Conservation (phyloP, 139 green algal genomes). For the Tetradesmus lagerheimii region DNA sequence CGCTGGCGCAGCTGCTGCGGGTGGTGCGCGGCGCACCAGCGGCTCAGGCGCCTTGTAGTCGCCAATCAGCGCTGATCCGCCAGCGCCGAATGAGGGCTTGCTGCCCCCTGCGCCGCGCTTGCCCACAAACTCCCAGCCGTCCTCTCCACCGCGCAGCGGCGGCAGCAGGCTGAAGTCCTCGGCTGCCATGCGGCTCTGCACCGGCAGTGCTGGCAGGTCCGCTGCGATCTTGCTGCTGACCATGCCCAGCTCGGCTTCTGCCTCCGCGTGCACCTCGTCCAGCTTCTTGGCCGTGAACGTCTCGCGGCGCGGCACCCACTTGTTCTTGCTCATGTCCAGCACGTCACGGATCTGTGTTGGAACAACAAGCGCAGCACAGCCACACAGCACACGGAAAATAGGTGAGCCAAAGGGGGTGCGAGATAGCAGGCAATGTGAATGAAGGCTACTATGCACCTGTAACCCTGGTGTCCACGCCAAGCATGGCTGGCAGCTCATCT, state of each 20-base stretch:
- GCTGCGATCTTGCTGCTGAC: slow-evolving; percentile 66
- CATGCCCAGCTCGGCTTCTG: slow-evolving; percentile 91
- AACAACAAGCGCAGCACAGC: not conserved
- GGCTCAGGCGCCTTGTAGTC: slow-evolving; percentile 57
- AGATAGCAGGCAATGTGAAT: too few species aligned
- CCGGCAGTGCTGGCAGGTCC: slow-evolving; percentile 62
- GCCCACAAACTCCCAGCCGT: slow-evolving; percentile 60
- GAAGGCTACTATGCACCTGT: too few species aligned
- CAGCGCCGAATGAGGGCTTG: slow-evolving; percentile 3
- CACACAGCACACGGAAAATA: not conserved
- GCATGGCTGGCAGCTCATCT: too few species aligned
- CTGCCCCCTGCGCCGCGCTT: slow-evolving; percentile 13
- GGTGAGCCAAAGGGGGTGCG: not conserved
- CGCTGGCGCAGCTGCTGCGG: slow-evolving; percentile 36
- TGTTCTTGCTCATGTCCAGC: slow-evolving; percentile 75
- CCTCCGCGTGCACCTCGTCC: slow-evolving; percentile 83
- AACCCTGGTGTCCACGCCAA: too few species aligned
- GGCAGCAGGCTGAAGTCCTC: slow-evolving; percentile 68
- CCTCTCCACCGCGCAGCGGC: slow-evolving; percentile 56
- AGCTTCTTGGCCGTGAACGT: slow-evolving; percentile 91
- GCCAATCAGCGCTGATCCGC: slow-evolving; percentile 62
- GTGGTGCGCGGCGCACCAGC: not conserved
- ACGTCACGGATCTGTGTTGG: slow-evolving; percentile 72
- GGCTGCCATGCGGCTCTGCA: slow-evolving; percentile 21
- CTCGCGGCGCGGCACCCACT: slow-evolving; percentile 73